phyloP scores from a whole-genome alignment of 805 yeast genomes.

The Priceomyces haplophilus region DNA sequence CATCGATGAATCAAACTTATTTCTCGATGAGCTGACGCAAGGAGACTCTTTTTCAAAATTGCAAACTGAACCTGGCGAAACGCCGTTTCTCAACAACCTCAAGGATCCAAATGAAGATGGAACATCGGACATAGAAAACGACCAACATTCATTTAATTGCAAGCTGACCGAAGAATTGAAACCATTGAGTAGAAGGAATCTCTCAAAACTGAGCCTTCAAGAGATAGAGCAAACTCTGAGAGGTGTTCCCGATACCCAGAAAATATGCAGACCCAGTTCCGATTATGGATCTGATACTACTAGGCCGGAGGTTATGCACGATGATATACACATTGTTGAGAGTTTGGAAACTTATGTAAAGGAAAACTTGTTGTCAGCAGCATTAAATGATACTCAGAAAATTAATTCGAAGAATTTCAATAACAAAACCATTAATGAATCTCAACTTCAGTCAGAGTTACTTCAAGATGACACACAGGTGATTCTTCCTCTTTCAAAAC shows the following conservation, averaged over 20 bases:
- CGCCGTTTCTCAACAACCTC: conserved; percentile 10
- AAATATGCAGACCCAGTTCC: too few relatives aligned
- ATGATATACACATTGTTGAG: not conserved
- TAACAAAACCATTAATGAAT: conserved; percentile 2
- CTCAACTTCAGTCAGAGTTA: not conserved
- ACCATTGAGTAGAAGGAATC: not conserved
- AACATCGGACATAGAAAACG: not conserved
- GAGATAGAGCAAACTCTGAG: not conserved
- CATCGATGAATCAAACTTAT: not conserved
- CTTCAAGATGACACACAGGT: conserved; percentile 14
- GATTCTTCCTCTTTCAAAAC: conserved; percentile 8
- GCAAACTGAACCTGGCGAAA: conserved; percentile 5
- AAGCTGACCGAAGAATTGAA: too few relatives aligned
- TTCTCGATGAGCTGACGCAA: conserved; percentile 3
- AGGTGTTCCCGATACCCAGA: not conserved
- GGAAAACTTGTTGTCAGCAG: not conserved
- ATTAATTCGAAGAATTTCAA: not conserved
- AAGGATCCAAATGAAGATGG: conserved; percentile 10
- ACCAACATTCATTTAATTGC: not conserved
- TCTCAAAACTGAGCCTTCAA: not conserved
- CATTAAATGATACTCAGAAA: conserved; percentile 4
- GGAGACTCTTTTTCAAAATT: conserved; percentile 5
- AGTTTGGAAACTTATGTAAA: not conserved
- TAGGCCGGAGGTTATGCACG: too few relatives aligned
- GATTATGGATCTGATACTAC: too few relatives aligned